Evolutionary conservation across 2,329 filamentous ascomycete species (phyloP), one percentile per base, ranked within the genome.

Genomic region (Thermothelomyces thermophilus): DNA sequence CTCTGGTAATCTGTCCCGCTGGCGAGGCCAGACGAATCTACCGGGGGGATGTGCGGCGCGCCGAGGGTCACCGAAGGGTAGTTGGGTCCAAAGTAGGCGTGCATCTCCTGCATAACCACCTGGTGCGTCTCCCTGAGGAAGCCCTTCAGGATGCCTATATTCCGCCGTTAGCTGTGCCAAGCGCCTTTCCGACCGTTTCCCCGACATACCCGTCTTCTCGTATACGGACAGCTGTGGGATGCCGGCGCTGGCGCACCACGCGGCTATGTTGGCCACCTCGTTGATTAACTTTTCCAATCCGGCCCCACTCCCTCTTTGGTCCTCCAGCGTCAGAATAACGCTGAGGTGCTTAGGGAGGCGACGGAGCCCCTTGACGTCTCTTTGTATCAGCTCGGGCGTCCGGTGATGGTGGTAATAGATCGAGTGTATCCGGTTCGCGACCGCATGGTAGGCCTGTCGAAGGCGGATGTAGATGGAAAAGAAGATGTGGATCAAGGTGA

Each of bases 361-460:
- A 51, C 74, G 77, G 50, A 98, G 69, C 9, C 77, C 76, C 65
- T 82, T 82, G 22, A 97, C 84, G 70, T 98, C 93, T 62, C 86
- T 84, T 62, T 85, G 83, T 59, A 98, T 95, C 64, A 95, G 82
- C 64, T 95, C 88, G 7, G 93, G 93, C 0, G 91, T 95, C 46
- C 88, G 87, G 68, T 98, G 93, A 70, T 98, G 94, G 71, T 98
- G 93, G 67, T 91, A 90, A 48, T 95, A 75, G 54, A 97, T 79
- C 9, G 88, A 87, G 46, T 89, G 80, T 56, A 91, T 72, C 52
- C 87, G 83, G 65, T 93, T 86, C 58, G 82, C 74, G 43, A 95
- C 76, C 8, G 84, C 80, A 66, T 91, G 85, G 70, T 89, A 93
- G 48, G 82, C 80, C 64, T 89, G 83, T 51, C 90, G 83, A 51